These are phyloP conservation scores for Microbotryum saponariae DNA, from an alignment of 1,284 basidiomycete species.

Conservation along the genomic window DNA sequence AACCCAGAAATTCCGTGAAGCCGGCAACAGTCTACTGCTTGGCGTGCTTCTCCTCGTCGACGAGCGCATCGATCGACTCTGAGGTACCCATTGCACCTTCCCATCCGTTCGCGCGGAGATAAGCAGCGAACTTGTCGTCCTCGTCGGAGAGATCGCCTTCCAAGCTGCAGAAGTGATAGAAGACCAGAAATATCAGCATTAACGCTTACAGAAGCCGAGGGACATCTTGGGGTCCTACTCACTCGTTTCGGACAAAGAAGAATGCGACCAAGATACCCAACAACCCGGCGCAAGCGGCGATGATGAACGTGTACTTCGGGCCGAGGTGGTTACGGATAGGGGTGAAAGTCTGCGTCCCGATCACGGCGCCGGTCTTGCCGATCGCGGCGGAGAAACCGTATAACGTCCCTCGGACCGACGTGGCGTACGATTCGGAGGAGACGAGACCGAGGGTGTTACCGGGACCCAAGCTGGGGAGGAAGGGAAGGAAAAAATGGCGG, in stretches of 20 bases:
- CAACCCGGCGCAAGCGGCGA: slow-evolving; percentile 59
- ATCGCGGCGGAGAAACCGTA: slow-evolving; percentile 59
- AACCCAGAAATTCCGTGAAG: too few species aligned
- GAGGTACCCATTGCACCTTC: slow-evolving; percentile 56
- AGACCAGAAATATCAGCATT: not conserved
- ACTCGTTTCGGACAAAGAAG: slow-evolving; percentile 49
- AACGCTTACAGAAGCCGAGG: too few species aligned
- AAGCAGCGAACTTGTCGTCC: slow-evolving; percentile 56
- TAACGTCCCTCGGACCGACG: slow-evolving; percentile 60
- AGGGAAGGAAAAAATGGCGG: not conserved
- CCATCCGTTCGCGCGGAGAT: slow-evolving; percentile 59
- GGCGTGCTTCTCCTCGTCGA: slow-evolving; percentile 7
- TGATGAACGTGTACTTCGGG: slow-evolving; percentile 56
- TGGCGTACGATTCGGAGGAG: slow-evolving; percentile 54
- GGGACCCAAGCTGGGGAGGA: slow-evolving; percentile 46
- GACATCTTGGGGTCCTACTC: not conserved
- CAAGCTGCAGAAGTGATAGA: slow-evolving; percentile 4
- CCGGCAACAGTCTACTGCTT: too few species aligned
- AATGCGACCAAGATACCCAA: slow-evolving; percentile 58
- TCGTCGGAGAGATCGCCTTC: slow-evolving; percentile 61
- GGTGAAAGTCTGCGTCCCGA: slow-evolving; percentile 55
- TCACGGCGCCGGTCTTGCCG: slow-evolving; percentile 64
- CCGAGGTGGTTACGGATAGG: slow-evolving; percentile 33
- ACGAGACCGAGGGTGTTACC: slow-evolving; percentile 64
- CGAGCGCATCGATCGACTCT: slow-evolving; percentile 15